Evolutionary conservation across 2,329 filamentous ascomycete species (phyloP).

Genomic region (Spiromastix sp.): DNA sequence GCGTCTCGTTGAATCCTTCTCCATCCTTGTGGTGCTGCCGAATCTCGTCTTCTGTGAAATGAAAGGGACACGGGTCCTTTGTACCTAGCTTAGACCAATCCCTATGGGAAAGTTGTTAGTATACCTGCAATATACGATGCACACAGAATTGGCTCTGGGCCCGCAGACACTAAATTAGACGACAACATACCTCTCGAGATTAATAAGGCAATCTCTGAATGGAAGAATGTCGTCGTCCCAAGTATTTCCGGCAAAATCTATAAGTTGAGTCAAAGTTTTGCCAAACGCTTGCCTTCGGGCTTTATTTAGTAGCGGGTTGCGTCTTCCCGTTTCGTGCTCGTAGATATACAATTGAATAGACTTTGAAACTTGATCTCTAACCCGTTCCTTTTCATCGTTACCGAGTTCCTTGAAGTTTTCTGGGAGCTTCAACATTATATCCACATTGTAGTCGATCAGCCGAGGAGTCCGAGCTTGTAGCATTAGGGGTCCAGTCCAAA

Average conservation of each 20-base stretch:
- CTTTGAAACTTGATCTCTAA: not conserved
- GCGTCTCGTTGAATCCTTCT: constrained; percentile 6
- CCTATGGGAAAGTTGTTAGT: not conserved
- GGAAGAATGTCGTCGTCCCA: constrained; percentile 20
- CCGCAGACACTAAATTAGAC: not conserved
- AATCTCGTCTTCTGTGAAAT: constrained; percentile 8
- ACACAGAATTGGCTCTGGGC: not conserved
- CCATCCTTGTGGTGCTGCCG: constrained; percentile 6
- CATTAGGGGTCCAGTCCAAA: constrained; percentile 20
- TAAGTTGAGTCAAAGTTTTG: constrained; percentile 12
- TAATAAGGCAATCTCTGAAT: constrained; percentile 19
- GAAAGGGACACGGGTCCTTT: constrained; percentile 5
- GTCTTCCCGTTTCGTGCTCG: not conserved
- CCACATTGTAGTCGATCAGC: constrained; percentile 18
- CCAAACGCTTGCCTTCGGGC: constrained; percentile 3
- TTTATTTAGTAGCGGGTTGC: constrained; percentile 7
- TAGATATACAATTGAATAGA: constrained; percentile 3
- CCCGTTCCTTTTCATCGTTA: constrained; percentile 5
- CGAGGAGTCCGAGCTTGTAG: constrained; percentile 14
- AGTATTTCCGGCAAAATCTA: constrained; percentile 17
- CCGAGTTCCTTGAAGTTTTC: constrained; percentile 13
- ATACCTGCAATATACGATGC: not conserved
- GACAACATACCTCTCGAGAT: constrained; percentile 17
- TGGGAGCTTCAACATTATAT: constrained; percentile 16
- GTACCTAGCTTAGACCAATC: constrained; percentile 3